These are phyloP conservation scores for Ilex aquifolium DNA, from an alignment of 257 asterid species.

Conservation along the genomic window DNA sequence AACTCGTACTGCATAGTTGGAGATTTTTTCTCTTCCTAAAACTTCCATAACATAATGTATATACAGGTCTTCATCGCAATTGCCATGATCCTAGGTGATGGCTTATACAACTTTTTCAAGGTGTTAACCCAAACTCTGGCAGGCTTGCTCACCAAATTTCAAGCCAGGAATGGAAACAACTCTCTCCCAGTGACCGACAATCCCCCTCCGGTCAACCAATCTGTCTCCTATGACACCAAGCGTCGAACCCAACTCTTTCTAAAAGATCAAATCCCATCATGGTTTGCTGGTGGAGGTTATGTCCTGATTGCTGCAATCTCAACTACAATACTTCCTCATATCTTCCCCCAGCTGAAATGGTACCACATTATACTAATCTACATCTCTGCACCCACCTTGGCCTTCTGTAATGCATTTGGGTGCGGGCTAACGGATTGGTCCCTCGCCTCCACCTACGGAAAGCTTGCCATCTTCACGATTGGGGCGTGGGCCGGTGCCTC, in stretches of 20 bases:
- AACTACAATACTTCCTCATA: constrained; percentile 50
- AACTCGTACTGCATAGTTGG: no score
- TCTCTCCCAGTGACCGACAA: no score
- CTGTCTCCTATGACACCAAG: constrained; percentile 57
- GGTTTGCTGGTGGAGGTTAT: constrained; percentile 67
- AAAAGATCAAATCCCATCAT: constrained; percentile 75
- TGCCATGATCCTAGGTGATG: constrained; percentile 96
- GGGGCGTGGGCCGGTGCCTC: constrained; percentile 92
- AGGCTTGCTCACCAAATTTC: constrained; percentile 62
- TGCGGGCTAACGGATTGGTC: constrained; percentile 98
- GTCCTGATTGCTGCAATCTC: constrained; percentile 55
- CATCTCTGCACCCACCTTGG: constrained; percentile 68
- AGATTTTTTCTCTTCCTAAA: no score
- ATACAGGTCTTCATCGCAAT: constrained; percentile 75
- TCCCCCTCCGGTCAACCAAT: constrained; percentile 22
- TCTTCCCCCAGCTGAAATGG: constrained; percentile 80
- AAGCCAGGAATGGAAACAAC: constrained; percentile 37
- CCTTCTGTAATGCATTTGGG: constrained; percentile 90
- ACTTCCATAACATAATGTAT: no score
- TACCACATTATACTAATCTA: constrained; percentile 61
- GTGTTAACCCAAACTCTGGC: constrained; percentile 58
- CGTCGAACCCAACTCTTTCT: constrained; percentile 65
- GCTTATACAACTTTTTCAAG: constrained; percentile 76
- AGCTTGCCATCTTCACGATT: constrained; percentile 70
- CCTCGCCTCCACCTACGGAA: constrained; percentile 80